Percentiles rank a stretch among this genome's conserved stretches.
Conservation (phyloP, 805 yeast species). For the Phaffomyces opuntiae region DNA sequence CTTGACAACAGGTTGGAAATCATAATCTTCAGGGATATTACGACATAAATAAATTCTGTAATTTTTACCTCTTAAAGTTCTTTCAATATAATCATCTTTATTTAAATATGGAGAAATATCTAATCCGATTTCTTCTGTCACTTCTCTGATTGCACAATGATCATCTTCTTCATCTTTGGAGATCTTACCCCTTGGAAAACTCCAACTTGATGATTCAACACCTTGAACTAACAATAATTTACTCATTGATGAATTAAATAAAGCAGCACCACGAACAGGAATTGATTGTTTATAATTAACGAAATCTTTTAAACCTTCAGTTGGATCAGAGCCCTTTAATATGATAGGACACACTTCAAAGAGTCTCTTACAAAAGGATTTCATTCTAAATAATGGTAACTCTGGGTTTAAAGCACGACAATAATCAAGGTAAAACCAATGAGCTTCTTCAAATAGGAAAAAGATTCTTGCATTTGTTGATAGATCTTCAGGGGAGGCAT, state of each 20-base stretch:
- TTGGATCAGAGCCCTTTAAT: slow-evolving; percentile 82
- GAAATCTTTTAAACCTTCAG: slow-evolving; percentile 69
- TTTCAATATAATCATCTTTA: slow-evolving; percentile 69
- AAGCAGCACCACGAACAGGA: slow-evolving; percentile 95
- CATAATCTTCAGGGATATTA: slow-evolving; percentile 68
- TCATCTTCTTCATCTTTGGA: slow-evolving; percentile 87
- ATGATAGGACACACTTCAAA: slow-evolving; percentile 65
- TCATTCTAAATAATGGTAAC: slow-evolving; percentile 73
- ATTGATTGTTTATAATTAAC: slow-evolving; percentile 81
- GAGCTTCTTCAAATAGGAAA: slow-evolving; percentile 96
- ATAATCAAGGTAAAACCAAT: slow-evolving; percentile 93
- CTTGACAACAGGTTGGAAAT: slow-evolving; percentile 77
- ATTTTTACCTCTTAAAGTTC: slow-evolving; percentile 77
- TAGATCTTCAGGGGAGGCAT: slow-evolving; percentile 88
- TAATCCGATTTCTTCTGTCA: slow-evolving; percentile 88
- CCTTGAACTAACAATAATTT: slow-evolving; percentile 81
- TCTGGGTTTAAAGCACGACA: slow-evolving; percentile 63
- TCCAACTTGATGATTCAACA: slow-evolving; percentile 77
- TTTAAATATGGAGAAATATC: slow-evolving; percentile 65
- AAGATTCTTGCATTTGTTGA: slow-evolving; percentile 73
- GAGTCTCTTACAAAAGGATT: slow-evolving; percentile 61
- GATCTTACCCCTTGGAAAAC: slow-evolving; percentile 95
- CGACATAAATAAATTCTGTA: slow-evolving; percentile 73
- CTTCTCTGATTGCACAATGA: slow-evolving; percentile 88
- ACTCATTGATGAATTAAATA: slow-evolving; percentile 62